A percentile compares a stretch with the other conserved stretches of the same genome.
Evolutionary conservation across 192 early-diverging fungal species (phyloP).

Genomic region (Dimargaris xerosporica): DNA sequence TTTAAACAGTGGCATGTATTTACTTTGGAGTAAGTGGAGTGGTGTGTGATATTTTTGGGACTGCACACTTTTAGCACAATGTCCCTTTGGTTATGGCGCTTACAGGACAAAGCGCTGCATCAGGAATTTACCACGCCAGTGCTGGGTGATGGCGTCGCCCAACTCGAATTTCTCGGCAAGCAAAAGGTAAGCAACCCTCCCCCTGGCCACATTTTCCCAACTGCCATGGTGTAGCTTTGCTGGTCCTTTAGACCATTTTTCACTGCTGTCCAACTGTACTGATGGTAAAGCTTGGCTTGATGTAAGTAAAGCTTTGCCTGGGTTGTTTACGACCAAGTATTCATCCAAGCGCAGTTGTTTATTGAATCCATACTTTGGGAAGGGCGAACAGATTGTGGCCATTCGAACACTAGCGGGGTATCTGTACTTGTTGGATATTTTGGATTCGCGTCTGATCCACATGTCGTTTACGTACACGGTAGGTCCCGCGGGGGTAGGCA

Average conservation of each 20-base stretch:
- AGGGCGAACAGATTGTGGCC: background rate
- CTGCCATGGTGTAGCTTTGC: too few relatives aligned
- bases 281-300: too few relatives aligned
- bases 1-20: too few relatives aligned
- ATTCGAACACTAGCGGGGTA: background rate
- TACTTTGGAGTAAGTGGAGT: background rate
- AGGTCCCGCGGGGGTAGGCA: background rate
- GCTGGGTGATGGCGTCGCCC: slow-evolving; percentile 1
- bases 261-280: too few relatives aligned
- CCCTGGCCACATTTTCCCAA: too few relatives aligned
- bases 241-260: too few relatives aligned
- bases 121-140: slow-evolving; percentile 10
- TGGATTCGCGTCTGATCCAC: background rate
- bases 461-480: background rate
- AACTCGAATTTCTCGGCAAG: background rate
- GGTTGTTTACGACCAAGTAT: too few relatives aligned
- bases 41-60: background rate
- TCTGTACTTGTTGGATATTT: background rate
- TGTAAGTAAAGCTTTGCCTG: too few relatives aligned
- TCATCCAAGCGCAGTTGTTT: too few relatives aligned
- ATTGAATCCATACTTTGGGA: too few relatives aligned
- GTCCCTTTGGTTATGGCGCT: slow-evolving; percentile 2
- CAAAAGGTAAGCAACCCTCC: background rate
- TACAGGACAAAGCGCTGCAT: background rate
- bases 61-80: too few relatives aligned